Conservation (phyloP, 2,329 filamentous ascomycete species). For the Aspergillus latus region DNA sequence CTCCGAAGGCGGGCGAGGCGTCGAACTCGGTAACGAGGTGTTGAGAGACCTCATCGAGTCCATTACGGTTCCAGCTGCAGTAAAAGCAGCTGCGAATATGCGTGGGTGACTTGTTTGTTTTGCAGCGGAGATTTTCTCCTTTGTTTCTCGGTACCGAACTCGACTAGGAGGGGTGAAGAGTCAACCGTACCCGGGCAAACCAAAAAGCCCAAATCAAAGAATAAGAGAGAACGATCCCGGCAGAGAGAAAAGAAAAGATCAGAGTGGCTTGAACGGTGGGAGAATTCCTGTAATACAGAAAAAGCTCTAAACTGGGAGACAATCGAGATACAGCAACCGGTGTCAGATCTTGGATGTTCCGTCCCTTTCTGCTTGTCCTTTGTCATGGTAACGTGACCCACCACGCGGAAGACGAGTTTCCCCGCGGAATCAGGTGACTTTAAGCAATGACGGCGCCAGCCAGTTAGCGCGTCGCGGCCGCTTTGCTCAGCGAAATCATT, state of each 20-base stretch:
- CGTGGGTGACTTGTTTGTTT: constrained; percentile 1
- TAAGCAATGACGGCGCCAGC: constrained; percentile 17
- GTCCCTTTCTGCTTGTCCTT: constrained; percentile 26
- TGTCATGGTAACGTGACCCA: constrained; percentile 43
- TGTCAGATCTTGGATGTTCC: background rate
- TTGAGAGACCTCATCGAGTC: constrained; percentile 66
- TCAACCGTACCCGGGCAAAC: background rate
- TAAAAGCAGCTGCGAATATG: constrained; percentile 12
- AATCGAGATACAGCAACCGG: background rate
- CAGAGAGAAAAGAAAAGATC: background rate
- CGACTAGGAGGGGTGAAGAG: constrained; percentile 20
- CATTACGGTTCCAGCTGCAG: constrained; percentile 43
- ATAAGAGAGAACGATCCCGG: background rate
- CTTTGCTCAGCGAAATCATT: constrained; percentile 25
- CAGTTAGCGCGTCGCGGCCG: constrained; percentile 39
- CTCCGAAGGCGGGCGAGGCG: constrained; percentile 49
- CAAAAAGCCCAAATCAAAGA: background rate
- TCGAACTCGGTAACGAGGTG: constrained; percentile 58
- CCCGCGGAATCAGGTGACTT: constrained; percentile 29
- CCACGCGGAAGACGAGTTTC: constrained; percentile 34
- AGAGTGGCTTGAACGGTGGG: background rate
- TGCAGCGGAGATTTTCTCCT: background rate
- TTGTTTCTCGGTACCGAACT: constrained; percentile 8
- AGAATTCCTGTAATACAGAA: background rate
- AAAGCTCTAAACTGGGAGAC: background rate